Evolutionary conservation across 2,329 filamentous ascomycete species (phyloP).

Genomic region (Phaeosphaeriaceae sp.): DNA sequence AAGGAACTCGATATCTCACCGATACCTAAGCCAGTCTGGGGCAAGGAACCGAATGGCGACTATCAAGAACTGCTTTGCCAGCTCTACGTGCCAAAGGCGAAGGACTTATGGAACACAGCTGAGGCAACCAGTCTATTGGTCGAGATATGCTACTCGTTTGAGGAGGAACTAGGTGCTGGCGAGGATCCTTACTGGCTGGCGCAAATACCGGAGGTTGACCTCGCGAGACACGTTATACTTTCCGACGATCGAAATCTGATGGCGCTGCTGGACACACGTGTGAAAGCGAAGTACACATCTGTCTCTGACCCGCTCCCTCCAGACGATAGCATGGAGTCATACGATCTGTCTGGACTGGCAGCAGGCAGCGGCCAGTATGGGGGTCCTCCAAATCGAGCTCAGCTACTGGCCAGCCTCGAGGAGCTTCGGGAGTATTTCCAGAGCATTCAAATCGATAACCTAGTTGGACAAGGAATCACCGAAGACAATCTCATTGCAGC

Average conservation of each 20-base stretch:
- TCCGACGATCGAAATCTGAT: constrained; percentile 77
- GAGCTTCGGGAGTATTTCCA: constrained; percentile 37
- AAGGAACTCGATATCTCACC: constrained; percentile 78
- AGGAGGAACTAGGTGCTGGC: constrained; percentile 31
- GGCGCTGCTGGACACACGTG: constrained; percentile 68
- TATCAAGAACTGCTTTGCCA: constrained; percentile 74
- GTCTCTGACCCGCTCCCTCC: constrained; percentile 86
- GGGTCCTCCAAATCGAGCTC: constrained; percentile 11
- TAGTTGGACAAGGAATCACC: constrained; percentile 23
- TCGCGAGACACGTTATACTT: constrained; percentile 79
- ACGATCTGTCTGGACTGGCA: constrained; percentile 16
- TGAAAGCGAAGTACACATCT: constrained; percentile 63
- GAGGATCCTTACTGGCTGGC: constrained; percentile 42
- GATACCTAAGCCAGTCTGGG: constrained; percentile 83
- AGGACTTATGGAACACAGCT: constrained; percentile 85
- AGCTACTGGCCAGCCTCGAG: constrained; percentile 35
- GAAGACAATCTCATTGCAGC: constrained; percentile 25
- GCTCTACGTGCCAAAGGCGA: constrained; percentile 77
- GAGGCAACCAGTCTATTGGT: constrained; percentile 73
- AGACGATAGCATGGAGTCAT: constrained; percentile 49
- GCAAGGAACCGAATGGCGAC: constrained; percentile 69
- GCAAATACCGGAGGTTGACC: constrained; percentile 49
- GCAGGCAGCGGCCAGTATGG: not conserved
- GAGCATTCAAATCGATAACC: constrained; percentile 28
- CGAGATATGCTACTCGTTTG: constrained; percentile 66